A percentile compares a stretch with the other conserved stretches of the same genome.
These are phyloP conservation scores for Neurospora tetraspora DNA, from an alignment of 495 filamentous ascomycete genomes.

Conservation along the genomic window DNA sequence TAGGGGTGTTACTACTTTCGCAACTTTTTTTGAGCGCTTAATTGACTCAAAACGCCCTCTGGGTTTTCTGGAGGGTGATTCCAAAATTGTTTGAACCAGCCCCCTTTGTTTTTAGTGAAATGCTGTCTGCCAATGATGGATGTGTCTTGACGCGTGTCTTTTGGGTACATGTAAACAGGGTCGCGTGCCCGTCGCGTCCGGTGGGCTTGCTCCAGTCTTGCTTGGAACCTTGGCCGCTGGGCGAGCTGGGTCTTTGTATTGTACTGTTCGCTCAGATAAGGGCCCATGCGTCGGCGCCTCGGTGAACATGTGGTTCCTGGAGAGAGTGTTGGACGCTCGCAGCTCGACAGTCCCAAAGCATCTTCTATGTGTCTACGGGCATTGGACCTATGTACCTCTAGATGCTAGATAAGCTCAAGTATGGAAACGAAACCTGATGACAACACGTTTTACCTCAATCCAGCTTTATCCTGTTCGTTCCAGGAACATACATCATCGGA, in stretches of 20 bases:
- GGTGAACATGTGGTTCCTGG: neutral
- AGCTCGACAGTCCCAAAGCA: neutral
- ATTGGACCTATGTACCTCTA: neutral
- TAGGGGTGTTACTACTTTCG: neutral
- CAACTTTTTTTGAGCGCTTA: conserved; percentile 1
- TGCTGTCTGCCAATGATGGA: neutral
- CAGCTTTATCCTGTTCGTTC: neutral
- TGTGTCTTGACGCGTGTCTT: neutral
- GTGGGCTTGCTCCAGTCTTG: neutral
- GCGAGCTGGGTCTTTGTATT: neutral
- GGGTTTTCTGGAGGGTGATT: neutral
- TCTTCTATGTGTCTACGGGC: neutral
- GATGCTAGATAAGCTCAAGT: neutral
- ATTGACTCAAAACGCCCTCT: neutral
- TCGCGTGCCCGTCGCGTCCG: neutral
- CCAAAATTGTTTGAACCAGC: neutral
- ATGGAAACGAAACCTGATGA: neutral
- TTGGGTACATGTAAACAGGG: neutral
- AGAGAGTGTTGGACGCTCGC: neutral
- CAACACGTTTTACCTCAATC: neutral
- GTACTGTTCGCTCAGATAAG: neutral
- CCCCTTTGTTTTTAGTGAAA: neutral
- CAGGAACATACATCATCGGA: neutral
- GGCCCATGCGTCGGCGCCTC: neutral
- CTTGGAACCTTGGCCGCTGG: neutral